Base-by-base conservation (phyloP, 306 rosid species). In the Notholithocarpus densiflorus region DNA sequence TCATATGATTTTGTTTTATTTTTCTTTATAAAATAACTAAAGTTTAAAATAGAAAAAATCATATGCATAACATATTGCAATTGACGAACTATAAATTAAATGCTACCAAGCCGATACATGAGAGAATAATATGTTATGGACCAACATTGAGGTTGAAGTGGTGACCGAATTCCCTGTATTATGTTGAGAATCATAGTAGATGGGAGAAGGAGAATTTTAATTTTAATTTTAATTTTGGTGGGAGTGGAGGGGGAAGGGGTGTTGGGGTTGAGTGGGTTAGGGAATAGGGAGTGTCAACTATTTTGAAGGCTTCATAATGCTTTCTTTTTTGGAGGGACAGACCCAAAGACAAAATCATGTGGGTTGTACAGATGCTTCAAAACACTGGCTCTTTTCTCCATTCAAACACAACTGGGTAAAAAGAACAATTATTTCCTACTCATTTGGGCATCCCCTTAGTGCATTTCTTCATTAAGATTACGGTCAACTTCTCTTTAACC, bases 401-500 rank as follows among this genome's bases (percentile, higher is more conserved):
- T 71, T 77, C 69, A 75, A 79, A 77, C 80, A 80, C 78, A 20
- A 78, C 54, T 48, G 48, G 74, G 70, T 78, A 43, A 75, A 73
- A 62, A 75, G 79, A 79, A 60, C 65, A 87, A 89, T 91, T 72
- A 91, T 91, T 87, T 79, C 79, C 79, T 75, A 81, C 91, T 91
- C 93, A 91, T 91, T 87, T 85, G 81, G 71, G 81, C n/a, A 45
- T 40, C 51, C 4, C 37, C 52, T n/a, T 5, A 77, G 79, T 79
- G 65, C 75, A 52, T 40, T 23, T 48, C 75, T 53, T 79, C 82
- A 76, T 78, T 78, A 72, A 20, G 78, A 70, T 77, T 68, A 14
- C 37, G 72, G 87, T 86, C 91, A 89, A 81, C 78, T 55, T 53
- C 77, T 56, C 82, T 82, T 76, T 66, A 81, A 73, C 56, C 75